A percentile compares a stretch with the other conserved stretches of the same genome.
Evolutionary conservation across 1,139 yeast species (phyloP).

Genomic region (Scheffersomyces titani): DNA sequence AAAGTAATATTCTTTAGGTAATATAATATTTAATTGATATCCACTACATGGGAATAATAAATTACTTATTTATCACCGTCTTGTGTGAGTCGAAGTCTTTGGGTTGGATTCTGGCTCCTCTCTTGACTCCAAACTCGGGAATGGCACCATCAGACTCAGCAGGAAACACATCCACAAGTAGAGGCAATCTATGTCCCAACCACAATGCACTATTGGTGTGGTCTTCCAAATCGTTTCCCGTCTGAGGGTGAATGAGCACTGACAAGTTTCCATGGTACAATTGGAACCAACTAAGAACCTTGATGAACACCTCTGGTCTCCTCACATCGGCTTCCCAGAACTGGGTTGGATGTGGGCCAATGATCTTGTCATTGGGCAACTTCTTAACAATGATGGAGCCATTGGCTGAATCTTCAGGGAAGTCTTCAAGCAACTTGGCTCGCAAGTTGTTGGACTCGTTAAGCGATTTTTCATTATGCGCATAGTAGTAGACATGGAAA

Average conservation of each 20-base stretch:
- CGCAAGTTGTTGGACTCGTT: slow-evolving; percentile 25
- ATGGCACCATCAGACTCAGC: slow-evolving; percentile 12
- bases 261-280: slow-evolving; percentile 30
- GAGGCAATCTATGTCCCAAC: slow-evolving; percentile 28
- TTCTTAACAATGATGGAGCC: slow-evolving; percentile 34
- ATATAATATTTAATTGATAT: too few species aligned
- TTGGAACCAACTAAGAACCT: slow-evolving; percentile 33
- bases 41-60: too few species aligned
- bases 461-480: slow-evolving; percentile 18
- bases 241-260: slow-evolving; percentile 35
- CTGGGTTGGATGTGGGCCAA: slow-evolving; percentile 34
- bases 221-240: slow-evolving; percentile 29
- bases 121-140: slow-evolving; percentile 27
- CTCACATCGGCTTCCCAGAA: slow-evolving; percentile 39
- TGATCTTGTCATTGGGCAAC: slow-evolving; percentile 25
- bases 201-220: slow-evolving; percentile 33
- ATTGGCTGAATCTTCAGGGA: slow-evolving; percentile 22
- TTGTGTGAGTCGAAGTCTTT: slow-evolving; percentile 13
- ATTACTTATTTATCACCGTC: neutral
- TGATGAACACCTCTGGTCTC: slow-evolving; percentile 30
- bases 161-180: slow-evolving; percentile 20
- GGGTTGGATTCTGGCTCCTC: slow-evolving; percentile 19
- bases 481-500: slow-evolving; percentile 35
- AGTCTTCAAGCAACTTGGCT: slow-evolving; percentile 24
- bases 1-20: too few species aligned